phyloP scores from a whole-genome alignment of 148 eudicot genomes.

The Vaccinium corymbosum region DNA sequence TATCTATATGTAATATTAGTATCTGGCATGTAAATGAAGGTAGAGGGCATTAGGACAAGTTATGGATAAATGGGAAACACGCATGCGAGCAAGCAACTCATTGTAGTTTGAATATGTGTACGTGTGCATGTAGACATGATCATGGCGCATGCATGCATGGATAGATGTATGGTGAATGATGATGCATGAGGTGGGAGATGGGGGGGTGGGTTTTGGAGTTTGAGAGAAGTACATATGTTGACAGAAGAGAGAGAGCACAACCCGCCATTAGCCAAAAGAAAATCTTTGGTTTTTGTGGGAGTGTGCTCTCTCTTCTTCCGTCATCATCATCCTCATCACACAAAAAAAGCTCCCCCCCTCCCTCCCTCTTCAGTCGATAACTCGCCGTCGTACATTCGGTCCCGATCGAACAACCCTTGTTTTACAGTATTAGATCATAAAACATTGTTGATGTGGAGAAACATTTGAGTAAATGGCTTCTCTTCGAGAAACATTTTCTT shows the following conservation, averaged over 20 bases:
- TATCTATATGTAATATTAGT: too few species aligned
- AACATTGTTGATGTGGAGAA: too few species aligned
- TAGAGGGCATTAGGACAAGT: too few species aligned
- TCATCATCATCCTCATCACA: not conserved
- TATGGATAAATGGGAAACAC: too few species aligned
- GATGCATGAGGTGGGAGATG: not conserved
- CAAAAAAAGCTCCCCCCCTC: not conserved
- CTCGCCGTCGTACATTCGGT: not conserved
- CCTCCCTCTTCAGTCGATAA: not conserved
- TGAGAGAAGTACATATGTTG: slow-evolving; percentile 13
- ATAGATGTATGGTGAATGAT: not conserved
- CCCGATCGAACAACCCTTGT: too few species aligned
- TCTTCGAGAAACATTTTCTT: too few species aligned
- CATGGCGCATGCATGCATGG: not conserved
- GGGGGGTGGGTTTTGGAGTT: not conserved
- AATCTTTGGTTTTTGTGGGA: slow-evolving; percentile 22
- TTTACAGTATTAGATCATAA: too few species aligned
- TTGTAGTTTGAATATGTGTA: too few species aligned
- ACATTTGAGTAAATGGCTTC: too few species aligned
- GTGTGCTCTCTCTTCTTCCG: slow-evolving; percentile 33
- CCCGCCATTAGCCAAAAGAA: slow-evolving; percentile 23
- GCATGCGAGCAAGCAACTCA: too few species aligned
- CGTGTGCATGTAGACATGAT: too few species aligned
- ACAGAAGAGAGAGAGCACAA: slow-evolving; percentile 43
- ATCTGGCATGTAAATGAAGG: too few species aligned